Conservation (phyloP, 495 filamentous ascomycete genomes). For the Neurospora terricola region DNA sequence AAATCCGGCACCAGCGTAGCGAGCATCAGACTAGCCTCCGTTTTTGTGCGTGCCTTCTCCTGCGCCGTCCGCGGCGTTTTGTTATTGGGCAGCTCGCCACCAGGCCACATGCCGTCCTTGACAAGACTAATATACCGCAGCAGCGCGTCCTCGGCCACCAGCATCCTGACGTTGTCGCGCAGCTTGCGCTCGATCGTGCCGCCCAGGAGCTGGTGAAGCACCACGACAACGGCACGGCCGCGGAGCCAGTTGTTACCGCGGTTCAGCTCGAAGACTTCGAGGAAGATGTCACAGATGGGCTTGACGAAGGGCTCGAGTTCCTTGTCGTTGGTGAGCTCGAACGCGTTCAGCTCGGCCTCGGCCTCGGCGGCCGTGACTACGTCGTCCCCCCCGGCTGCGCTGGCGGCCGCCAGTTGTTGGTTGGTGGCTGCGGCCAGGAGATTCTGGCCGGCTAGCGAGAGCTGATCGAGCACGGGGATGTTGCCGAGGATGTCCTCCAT, state of each 20-base stretch:
- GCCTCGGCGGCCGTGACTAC: constrained; percentile 73
- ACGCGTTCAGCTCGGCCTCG: constrained; percentile 88
- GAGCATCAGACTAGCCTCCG: constrained; percentile 69
- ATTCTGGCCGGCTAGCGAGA: constrained; percentile 86
- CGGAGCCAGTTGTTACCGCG: constrained; percentile 89
- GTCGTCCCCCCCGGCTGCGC: constrained; percentile 34
- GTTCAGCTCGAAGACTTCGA: constrained; percentile 92
- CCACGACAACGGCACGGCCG: constrained; percentile 89
- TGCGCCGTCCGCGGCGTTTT: constrained; percentile 47
- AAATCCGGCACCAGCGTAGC: constrained; percentile 74
- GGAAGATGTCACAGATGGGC: constrained; percentile 94
- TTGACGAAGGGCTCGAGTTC: constrained; percentile 94
- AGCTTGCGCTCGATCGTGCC: constrained; percentile 95
- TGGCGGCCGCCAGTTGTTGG: constrained; percentile 48
- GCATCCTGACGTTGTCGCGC: constrained; percentile 60
- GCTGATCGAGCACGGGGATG: constrained; percentile 88
- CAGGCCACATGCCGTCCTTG: constrained; percentile 72
- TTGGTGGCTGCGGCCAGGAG: constrained; percentile 79
- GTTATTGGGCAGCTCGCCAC: constrained; percentile 44
- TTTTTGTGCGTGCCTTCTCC: constrained; percentile 60
- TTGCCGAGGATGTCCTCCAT: constrained; percentile 97
- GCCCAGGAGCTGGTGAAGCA: constrained; percentile 70
- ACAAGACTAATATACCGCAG: constrained; percentile 62
- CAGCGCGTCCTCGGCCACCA: constrained; percentile 68
- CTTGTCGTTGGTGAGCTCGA: constrained; percentile 54